Evolutionary conservation across 23 red algal species (phyloP).

Genomic region (Gracilariopsis chorda): DNA sequence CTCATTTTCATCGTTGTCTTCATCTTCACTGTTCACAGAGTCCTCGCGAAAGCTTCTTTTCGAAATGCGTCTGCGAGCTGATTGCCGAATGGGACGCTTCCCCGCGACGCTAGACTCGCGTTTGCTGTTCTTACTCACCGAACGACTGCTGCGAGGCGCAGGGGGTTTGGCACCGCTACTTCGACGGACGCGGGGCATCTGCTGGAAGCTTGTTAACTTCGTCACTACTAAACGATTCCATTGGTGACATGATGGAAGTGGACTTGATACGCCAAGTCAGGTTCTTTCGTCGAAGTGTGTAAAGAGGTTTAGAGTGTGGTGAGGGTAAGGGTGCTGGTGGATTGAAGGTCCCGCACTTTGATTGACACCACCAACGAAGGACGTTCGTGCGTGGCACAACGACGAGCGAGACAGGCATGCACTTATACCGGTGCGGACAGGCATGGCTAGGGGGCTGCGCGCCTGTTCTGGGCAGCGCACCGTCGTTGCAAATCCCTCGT

Average conservation of each 20-base stretch:
- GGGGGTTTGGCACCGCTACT: not conserved
- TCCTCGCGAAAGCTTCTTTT: constrained; percentile 21
- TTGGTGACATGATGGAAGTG: constrained; percentile 7
- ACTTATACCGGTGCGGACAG: no score
- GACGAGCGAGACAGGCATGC: no score
- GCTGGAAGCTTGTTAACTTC: constrained; percentile 32
- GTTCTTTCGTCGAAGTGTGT: no score
- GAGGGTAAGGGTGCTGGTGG: no score
- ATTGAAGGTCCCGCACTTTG: no score
- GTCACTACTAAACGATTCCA: constrained; percentile 35
- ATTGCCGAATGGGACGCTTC: not conserved
- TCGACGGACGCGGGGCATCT: constrained; percentile 44
- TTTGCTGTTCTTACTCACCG: not conserved
- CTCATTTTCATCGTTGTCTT: constrained; percentile 20
- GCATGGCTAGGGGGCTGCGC: no score
- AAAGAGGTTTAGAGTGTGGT: no score
- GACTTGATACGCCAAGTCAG: no score
- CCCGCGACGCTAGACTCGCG: not conserved
- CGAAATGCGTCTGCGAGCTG: not conserved
- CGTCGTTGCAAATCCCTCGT: no score
- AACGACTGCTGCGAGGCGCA: not conserved
- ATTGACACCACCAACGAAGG: no score
- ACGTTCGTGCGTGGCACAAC: no score
- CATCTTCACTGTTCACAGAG: constrained; percentile 1
- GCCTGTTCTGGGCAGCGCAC: no score